Evolutionary conservation across 768 basidiomycete genomes (phyloP), one percentile per base, ranked within the genome.

Genomic region (Melanogaster broomeanus): DNA sequence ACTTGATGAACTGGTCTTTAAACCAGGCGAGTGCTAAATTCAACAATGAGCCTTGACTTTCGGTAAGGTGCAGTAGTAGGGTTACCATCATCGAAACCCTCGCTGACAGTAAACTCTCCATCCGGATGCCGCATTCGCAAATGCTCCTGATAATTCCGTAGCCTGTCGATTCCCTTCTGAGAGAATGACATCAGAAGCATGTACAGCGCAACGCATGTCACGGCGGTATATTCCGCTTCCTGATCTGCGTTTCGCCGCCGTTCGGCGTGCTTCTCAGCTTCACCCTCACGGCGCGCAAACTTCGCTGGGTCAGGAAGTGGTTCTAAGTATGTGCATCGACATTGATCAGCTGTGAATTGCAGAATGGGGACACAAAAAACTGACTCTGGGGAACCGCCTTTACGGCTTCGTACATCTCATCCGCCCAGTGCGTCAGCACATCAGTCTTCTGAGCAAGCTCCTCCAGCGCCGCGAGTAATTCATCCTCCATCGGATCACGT

Each of bases 401-500:
- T 24, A 93, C 88, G 62, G 84, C 85, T 60, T 91, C 90, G 61
- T 91, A 90, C 82, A 97, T 87, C 76, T 93, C 89, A 58, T 98
- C 96, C 19, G 90, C 97, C 84, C 94, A 96, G 54, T 90, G 87
- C 50, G 90, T 89, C 52, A 98, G 73, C 46, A 95, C 93, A 53
- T 90, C 86, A 30, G 96, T 96, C 79, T 98, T 99, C 77, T 97
- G 92, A 30, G 95, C 96, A 3, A 95, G 74, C 56, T 95, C 90
- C 64, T 98, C 96, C 38, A 98, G 73, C 18, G 73, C 68, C 3
- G 77, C 82, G n/a, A 97, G 72, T n/a, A 97, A 69, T 53, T 84
- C 82, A 53, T 96, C 91, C 59, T 97, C 93, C 58, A 88, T 73
- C 1, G 86, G 87, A 60, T 90, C 87, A 18, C 79, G 69, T 54